Base-by-base conservation (phyloP, 1,284 basidiomycete genomes). In the Cutaneotrichosporon sp. region DNA sequence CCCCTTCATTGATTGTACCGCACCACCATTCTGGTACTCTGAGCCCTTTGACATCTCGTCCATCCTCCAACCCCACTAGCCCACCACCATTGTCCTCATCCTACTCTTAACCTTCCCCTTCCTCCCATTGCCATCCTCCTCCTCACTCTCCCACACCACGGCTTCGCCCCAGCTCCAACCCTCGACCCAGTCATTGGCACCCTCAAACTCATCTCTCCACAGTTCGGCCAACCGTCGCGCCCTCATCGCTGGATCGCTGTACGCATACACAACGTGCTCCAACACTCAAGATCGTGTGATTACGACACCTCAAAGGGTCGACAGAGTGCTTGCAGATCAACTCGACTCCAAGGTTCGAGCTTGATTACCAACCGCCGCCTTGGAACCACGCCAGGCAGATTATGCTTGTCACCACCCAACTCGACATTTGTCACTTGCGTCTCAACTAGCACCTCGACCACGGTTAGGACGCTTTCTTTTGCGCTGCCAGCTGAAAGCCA, bases 361-460 rank as follows among this genome's bases (percentile, higher is more conserved):
- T 46, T 46, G 42, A 46, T 8, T 18, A n/a, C 0, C 42, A 18
- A 18, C 18, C 16, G 42, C 11, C 42, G 42, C 42, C 26, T 50
- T 11, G 49, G 14, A 30, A 50, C 49, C 9, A 30, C 22, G 13
- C 7, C 22, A 30, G 26, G 14, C 22, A 50, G 49, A 50, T 50
- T 50, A 49, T 49, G 47, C 47, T 49, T 49, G 47, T 49, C n/a
- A 49, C 47, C 47, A 49, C 47, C 22, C 49, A 10, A 14, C 49
- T 50, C 13, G 22, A 50, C 26, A 26, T 30, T 50, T 13, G 49
- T 50, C 30, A 13, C 49, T 50, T 30, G 49, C 49, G 5, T 14
- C 49, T 50, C 49, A 11, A 26, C 26, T 30, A 30, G 13, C 26
- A 18, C 49, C 22, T 50, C 49, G 49, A 30, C 49, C 8, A 30